Base-by-base conservation (phyloP, 2,329 filamentous ascomycete species). In the Aspergillus pseudonomiae region DNA sequence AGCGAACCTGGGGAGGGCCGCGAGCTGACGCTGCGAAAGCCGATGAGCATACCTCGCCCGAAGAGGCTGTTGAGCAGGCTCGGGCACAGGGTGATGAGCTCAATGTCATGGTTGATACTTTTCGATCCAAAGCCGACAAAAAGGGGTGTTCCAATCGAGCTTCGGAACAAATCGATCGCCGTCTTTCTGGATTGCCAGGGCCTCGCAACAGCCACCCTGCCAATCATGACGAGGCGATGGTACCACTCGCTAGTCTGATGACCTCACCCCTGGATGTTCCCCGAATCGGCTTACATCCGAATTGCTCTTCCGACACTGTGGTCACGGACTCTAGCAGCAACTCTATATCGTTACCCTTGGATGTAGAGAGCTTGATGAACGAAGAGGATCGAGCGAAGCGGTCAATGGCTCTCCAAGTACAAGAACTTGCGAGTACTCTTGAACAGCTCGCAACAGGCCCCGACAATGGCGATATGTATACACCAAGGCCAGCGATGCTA, bases 1-100 rank as follows among this genome's bases (percentile, higher is more conserved):
- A 97, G 76, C 86, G 94, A 68, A 98, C 94, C 1, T 99, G 95
- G 94, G 94, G 94, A 68, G 94, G 94, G 0, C 95, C 94, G 12
- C 87, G 94, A 72, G 93, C 93, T 1, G 94, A 98, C 78, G 94
- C 94, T 0, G 92, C 91, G 34, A 85, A 89, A 46, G 94, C 94
- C 3, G 91, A 96, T 75, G 82, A 85, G 14, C 82, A 88, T 63
- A 95, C 89, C 0, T 93, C 91, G 0, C 89, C 92, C 1, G 89
- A 91, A 69, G 86, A 96, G 77, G 94, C 91, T n/a, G 91, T 93
- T 60, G 92, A 95, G 72, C 85, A 90, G 69, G 93, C 94, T 19
- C 88, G 91, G 72, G 85, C 89, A 54, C 84, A 85, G 12, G 94
- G 93, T 0, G 93, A 98, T 73, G 94, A 97, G 68, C 86, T 97